Evolutionary conservation across 768 basidiomycete species (phyloP).

Genomic region (Naganishia friedmannii): DNA sequence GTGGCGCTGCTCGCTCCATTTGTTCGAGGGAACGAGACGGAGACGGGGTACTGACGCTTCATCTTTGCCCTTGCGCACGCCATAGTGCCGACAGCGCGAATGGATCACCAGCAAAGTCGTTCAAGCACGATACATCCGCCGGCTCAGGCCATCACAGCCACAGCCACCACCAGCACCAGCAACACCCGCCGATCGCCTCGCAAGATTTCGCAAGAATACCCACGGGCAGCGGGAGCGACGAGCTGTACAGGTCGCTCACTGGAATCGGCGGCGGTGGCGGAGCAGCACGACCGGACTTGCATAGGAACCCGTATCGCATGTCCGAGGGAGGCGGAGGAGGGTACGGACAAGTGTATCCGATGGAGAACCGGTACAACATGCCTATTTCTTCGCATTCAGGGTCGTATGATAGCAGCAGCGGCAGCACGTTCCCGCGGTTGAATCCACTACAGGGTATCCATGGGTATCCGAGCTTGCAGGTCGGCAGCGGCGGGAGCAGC

Average conservation of each 20-base stretch:
- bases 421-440: conserved; percentile 1
- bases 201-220: conserved; percentile 11
- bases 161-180: no score
- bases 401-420: background rate
- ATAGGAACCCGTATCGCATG: conserved; percentile 5
- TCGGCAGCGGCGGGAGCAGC: background rate
- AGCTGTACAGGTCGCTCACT: background rate
- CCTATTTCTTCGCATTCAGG: background rate
- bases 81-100: conserved; percentile 1
- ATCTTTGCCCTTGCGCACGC: background rate
- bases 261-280: no score
- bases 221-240: background rate
- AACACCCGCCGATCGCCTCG: background rate
- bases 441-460: conserved; percentile 1
- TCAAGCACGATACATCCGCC: background rate
- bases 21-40: background rate
- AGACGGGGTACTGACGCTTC: background rate
- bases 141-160: no score
- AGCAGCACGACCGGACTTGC: background rate
- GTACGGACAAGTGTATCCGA: background rate
- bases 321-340: conserved; percentile 5
- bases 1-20: background rate
- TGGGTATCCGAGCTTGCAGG: background rate
- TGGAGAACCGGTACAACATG: conserved; percentile 20
- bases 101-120: conserved; percentile 3